phyloP scores from a whole-genome alignment of 2,329 filamentous ascomycete species.

The Pseudogymnoascus sp. region DNA sequence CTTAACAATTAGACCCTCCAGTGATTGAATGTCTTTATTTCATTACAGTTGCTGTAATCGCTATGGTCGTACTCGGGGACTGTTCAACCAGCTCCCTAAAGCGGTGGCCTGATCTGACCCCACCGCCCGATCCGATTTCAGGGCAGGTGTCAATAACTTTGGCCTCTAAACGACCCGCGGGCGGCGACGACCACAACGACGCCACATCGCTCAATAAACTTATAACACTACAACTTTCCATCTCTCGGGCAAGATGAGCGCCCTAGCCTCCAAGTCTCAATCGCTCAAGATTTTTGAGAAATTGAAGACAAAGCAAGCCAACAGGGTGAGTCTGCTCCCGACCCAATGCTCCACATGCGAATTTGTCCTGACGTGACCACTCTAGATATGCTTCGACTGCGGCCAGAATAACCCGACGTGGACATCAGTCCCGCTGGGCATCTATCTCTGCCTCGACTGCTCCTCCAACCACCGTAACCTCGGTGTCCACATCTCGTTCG shows the following conservation, averaged over 20 bases:
- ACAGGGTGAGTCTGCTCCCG: constrained; percentile 58
- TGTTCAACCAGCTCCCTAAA: background rate
- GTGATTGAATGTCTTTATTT: background rate
- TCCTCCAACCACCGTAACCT: constrained; percentile 95
- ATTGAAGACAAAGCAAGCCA: constrained; percentile 85
- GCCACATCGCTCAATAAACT: background rate
- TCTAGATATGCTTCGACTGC: constrained; percentile 94
- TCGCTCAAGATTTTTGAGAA: constrained; percentile 98
- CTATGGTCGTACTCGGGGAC: background rate
- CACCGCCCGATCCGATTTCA: constrained; percentile 5
- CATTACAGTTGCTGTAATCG: background rate
- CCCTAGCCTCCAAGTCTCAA: constrained; percentile 78
- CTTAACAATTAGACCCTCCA: background rate
- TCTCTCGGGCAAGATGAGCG: constrained; percentile 39
- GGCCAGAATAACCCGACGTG: constrained; percentile 96
- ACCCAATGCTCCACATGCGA: constrained; percentile 12
- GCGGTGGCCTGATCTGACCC: constrained; percentile 2
- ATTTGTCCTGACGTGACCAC: constrained; percentile 10
- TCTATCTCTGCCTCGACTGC: constrained; percentile 97
- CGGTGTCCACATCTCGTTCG: constrained; percentile 98
- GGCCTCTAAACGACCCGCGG: background rate
- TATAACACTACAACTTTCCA: constrained; percentile 14
- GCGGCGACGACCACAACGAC: constrained; percentile 4
- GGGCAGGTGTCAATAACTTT: constrained; percentile 9
- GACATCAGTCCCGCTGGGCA: constrained; percentile 94